A percentile compares a stretch with the other conserved stretches of the same genome.
Evolutionary conservation across 2,329 filamentous ascomycete species (phyloP).

Genomic region (Aspergillus flavus): DNA sequence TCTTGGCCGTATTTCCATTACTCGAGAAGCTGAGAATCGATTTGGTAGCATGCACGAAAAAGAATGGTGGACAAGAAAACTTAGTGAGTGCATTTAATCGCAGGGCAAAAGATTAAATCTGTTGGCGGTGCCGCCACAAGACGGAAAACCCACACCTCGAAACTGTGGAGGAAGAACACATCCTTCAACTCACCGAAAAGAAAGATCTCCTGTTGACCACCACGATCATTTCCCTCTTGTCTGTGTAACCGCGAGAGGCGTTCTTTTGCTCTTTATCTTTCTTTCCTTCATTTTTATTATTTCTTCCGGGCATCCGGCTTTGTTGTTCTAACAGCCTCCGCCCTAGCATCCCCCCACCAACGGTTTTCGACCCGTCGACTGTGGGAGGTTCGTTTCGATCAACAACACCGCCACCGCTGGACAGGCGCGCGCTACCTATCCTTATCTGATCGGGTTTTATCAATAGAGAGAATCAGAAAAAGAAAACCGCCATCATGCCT

Average conservation of each 20-base stretch:
- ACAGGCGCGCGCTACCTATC: slow-evolving; percentile 3
- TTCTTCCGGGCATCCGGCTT: background rate
- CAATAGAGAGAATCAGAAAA: slow-evolving; percentile 10
- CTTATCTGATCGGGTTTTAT: slow-evolving; percentile 16
- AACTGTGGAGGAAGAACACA: slow-evolving; percentile 35
- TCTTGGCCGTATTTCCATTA: background rate
- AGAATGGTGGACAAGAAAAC: background rate
- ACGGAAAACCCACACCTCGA: slow-evolving; percentile 28
- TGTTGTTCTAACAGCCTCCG: background rate
- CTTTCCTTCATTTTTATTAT: background rate
- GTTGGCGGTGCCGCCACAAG: slow-evolving; percentile 6
- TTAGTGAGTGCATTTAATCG: background rate
- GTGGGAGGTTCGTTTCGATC: slow-evolving; percentile 5
- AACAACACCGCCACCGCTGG: background rate
- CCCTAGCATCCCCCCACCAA: slow-evolving; percentile 1
- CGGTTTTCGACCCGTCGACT: slow-evolving; percentile 8
- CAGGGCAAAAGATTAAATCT: background rate
- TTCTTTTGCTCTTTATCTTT: background rate
- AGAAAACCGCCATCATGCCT: slow-evolving; percentile 45
- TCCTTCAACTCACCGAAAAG: slow-evolving; percentile 11
- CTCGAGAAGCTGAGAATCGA: background rate
- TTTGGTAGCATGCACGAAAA: background rate
- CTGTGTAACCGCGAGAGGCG: background rate
- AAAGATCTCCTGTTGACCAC: background rate
- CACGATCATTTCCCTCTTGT: slow-evolving; percentile 5